A percentile compares a stretch with the other conserved stretches of the same genome.
Evolutionary conservation across 176 grass and related monocot species (phyloP).

Genomic region (Poa annua): DNA sequence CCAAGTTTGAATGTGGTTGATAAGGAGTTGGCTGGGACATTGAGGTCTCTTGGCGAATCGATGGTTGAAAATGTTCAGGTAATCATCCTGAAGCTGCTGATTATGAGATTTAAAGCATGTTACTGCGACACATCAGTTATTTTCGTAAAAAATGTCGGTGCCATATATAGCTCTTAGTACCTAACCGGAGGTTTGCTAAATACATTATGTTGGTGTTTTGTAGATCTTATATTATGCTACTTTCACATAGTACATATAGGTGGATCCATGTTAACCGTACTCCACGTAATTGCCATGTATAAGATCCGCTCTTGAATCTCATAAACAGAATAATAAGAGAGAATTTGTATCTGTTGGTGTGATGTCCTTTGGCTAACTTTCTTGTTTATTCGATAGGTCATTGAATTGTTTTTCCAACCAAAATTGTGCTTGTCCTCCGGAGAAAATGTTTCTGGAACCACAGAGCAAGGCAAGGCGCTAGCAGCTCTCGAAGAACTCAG

Average conservation of each 20-base stretch:
- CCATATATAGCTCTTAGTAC: slow-evolving; percentile 5
- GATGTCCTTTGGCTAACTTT: slow-evolving; percentile 37
- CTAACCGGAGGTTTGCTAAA: slow-evolving; percentile 17
- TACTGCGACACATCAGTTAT: not conserved
- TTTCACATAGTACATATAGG: not conserved
- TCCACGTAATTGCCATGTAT: not conserved
- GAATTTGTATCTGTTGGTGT: not conserved
- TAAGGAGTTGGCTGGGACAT: slow-evolving; percentile 58
- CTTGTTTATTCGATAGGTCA: slow-evolving; percentile 52
- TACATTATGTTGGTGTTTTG: not conserved
- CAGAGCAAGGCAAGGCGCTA: slow-evolving; percentile 48
- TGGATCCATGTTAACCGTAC: not conserved
- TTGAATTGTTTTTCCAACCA: slow-evolving; percentile 59
- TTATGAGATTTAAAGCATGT: slow-evolving; percentile 9
- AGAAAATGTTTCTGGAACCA: slow-evolving; percentile 40
- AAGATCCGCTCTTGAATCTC: not conserved
- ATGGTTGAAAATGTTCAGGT: slow-evolving; percentile 98
- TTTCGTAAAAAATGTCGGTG: not conserved
- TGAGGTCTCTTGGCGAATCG: slow-evolving; percentile 75
- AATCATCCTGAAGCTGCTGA: slow-evolving; percentile 17
- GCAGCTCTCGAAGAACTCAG: slow-evolving; percentile 69
- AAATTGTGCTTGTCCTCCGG: slow-evolving; percentile 37
- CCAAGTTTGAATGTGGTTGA: slow-evolving; percentile 50
- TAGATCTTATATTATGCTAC: slow-evolving; percentile 26
- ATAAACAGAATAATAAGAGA: not conserved